Percentiles rank a stretch among this genome's conserved stretches.
phyloP scores from a whole-genome alignment of 2,329 filamentous ascomycete genomes.

The Acephala macrosclerotiorum region DNA sequence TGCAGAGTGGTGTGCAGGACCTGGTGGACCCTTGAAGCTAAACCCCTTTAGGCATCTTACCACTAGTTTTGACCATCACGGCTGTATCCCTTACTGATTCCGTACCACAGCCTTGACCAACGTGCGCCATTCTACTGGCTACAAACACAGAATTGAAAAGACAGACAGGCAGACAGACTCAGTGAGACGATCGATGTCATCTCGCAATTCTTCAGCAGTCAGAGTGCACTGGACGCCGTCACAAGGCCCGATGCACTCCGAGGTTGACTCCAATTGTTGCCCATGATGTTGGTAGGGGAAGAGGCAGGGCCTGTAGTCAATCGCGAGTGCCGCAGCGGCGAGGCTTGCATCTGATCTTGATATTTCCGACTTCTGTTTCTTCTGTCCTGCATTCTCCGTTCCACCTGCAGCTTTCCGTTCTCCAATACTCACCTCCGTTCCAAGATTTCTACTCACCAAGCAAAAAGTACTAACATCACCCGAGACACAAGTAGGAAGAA shows the following conservation, averaged over 20 bases:
- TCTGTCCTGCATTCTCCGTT: neutral
- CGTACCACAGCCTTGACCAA: slow-evolving; percentile 31
- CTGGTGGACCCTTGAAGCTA: neutral
- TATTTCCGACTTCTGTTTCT: neutral
- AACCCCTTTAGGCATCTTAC: neutral
- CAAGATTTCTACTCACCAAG: neutral
- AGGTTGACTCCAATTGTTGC: neutral
- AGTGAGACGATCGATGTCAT: too few species aligned
- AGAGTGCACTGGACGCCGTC: too few species aligned
- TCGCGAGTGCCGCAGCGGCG: neutral
- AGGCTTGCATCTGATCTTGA: slow-evolving; percentile 8
- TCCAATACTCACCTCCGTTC: neutral
- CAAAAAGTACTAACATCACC: neutral
- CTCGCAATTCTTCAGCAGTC: too few species aligned
- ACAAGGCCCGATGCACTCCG: too few species aligned
- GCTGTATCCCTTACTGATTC: neutral
- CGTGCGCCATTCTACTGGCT: slow-evolving; percentile 35
- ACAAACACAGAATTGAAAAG: neutral
- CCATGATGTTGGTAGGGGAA: neutral
- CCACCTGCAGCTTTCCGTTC: neutral
- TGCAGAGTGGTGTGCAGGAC: neutral
- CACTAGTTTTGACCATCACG: neutral
- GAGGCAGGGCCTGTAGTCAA: neutral
- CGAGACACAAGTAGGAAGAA: neutral
- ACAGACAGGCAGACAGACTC: too few species aligned